Evolutionary conservation across 225 moss, liverwort and hornwort species (phyloP).

Genomic region (Climacium dendroides): DNA sequence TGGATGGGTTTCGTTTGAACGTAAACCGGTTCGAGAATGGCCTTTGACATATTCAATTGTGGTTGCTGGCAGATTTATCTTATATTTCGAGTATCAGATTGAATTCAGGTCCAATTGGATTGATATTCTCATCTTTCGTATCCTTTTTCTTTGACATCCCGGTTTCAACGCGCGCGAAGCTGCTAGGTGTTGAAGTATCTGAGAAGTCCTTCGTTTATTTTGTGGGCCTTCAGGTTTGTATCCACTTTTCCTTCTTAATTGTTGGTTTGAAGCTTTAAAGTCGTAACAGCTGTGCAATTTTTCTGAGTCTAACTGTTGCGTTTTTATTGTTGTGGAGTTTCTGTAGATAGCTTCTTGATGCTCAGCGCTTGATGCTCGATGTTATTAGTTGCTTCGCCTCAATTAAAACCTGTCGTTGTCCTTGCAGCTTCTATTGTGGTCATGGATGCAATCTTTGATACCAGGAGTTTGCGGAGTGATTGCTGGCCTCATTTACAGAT

Average conservation of each 20-base stretch:
- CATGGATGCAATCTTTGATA: constrained; percentile 76
- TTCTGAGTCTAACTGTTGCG: not conserved
- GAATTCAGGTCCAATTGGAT: constrained; percentile 65
- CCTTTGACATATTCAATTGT: not conserved
- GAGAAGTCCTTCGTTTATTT: constrained; percentile 90
- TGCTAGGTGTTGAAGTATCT: constrained; percentile 59
- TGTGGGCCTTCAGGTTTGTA: constrained; percentile 63
- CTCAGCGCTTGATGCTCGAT: not conserved
- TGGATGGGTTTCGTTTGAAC: not conserved
- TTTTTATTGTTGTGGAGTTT: not conserved
- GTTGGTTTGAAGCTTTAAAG: not conserved
- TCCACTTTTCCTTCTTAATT: not conserved
- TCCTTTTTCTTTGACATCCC: constrained; percentile 88
- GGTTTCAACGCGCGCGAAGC: constrained; percentile 53
- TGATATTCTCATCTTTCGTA: constrained; percentile 78
- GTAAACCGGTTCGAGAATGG: not conserved
- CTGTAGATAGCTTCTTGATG: not conserved
- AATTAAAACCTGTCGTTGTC: not conserved
- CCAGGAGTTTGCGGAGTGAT: constrained; percentile 75
- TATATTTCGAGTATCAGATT: constrained; percentile 44
- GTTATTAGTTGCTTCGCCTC: not conserved
- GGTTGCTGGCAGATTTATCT: constrained; percentile 37
- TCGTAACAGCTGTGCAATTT: not conserved
- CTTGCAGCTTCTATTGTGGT: constrained; percentile 64
- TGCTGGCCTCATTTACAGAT: constrained; percentile 71